Percentiles rank a stretch among this genome's conserved stretches.
Conservation (phyloP, 306 rosid species). For the Chamaecrista fasciculata region DNA sequence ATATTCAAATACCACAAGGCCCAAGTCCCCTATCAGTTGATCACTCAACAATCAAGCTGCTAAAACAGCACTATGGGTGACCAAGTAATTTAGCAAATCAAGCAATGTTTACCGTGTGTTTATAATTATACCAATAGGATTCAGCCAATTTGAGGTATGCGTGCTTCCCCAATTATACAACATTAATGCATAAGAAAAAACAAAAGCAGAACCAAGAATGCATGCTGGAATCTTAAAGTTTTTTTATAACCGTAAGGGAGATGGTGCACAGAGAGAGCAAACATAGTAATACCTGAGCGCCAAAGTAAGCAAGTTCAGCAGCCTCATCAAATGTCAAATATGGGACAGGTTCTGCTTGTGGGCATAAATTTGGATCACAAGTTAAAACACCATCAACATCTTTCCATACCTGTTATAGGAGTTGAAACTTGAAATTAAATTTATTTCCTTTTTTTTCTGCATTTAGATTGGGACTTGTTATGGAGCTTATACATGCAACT, state of each 20-base stretch:
- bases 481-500: background rate
- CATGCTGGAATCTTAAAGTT: background rate
- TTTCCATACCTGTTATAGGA: constrained; percentile 84
- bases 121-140: background rate
- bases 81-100: too few relatives aligned
- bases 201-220: constrained; percentile 14
- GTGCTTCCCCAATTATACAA: background rate
- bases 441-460: constrained; percentile 3
- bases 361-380: constrained; percentile 84
- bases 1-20: constrained; percentile 17
- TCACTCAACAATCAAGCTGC: background rate
- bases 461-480: background rate
- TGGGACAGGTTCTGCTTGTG: constrained; percentile 77
- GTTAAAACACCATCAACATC: constrained; percentile 98
- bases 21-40: background rate
- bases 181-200: constrained; percentile 7
- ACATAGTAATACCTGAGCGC: constrained; percentile 79
- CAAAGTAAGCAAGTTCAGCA: constrained; percentile 97
- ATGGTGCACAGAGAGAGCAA: constrained; percentile 2
- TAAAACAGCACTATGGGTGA: background rate
- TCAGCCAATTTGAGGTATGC: background rate
- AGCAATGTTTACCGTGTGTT: background rate
- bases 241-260: background rate
- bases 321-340: constrained; percentile 95
- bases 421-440: constrained; percentile 19